A percentile compares a stretch with the other conserved stretches of the same genome.
phyloP scores from a whole-genome alignment of 2,329 filamentous ascomycete genomes.

The Fusarium protoensiforme region DNA sequence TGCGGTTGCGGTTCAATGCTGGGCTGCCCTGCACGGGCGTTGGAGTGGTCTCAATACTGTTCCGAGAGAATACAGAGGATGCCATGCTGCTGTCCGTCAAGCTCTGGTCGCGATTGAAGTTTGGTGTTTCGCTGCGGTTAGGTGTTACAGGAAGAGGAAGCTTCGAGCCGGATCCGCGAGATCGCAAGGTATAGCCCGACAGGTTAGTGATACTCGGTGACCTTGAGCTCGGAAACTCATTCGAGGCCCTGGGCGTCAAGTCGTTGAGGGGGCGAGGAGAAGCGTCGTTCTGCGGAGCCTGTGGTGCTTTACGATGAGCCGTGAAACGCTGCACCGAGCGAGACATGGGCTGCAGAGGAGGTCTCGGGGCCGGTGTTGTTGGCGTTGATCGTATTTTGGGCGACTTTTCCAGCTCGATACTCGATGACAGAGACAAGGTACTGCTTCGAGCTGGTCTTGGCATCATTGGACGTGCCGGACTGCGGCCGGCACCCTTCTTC shows the following conservation, averaged over 20 bases:
- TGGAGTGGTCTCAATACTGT: conserved; percentile 48
- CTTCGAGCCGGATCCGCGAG: conserved; percentile 52
- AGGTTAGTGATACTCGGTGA: conserved; percentile 43
- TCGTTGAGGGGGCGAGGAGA: conserved; percentile 18
- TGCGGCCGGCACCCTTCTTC: conserved; percentile 34
- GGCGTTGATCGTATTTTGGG: conserved; percentile 41
- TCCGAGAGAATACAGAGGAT: conserved; percentile 54
- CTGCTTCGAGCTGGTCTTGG: conserved; percentile 33
- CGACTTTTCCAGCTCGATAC: conserved; percentile 29
- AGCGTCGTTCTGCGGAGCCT: conserved; percentile 18
- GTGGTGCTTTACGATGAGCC: conserved; percentile 12
- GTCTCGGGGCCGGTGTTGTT: conserved; percentile 32
- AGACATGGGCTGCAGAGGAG: conserved; percentile 25
- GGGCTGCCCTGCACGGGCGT: conserved; percentile 49
- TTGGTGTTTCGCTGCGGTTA: conserved; percentile 50
- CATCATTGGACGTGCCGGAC: conserved; percentile 20
- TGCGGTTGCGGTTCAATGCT: conserved; percentile 29
- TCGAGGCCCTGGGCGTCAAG: conserved; percentile 10
- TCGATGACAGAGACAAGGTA: conserved; percentile 22
- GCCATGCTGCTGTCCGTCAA: conserved; percentile 57
- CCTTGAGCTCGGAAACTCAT: conserved; percentile 31
- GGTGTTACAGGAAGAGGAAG: conserved; percentile 54
- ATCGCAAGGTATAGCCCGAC: conserved; percentile 46
- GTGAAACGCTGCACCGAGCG: conserved; percentile 32
- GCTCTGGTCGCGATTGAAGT: conserved; percentile 49